Base-by-base conservation (phyloP, 768 basidiomycete genomes). In the Phylloporus rhodoxanthus region DNA sequence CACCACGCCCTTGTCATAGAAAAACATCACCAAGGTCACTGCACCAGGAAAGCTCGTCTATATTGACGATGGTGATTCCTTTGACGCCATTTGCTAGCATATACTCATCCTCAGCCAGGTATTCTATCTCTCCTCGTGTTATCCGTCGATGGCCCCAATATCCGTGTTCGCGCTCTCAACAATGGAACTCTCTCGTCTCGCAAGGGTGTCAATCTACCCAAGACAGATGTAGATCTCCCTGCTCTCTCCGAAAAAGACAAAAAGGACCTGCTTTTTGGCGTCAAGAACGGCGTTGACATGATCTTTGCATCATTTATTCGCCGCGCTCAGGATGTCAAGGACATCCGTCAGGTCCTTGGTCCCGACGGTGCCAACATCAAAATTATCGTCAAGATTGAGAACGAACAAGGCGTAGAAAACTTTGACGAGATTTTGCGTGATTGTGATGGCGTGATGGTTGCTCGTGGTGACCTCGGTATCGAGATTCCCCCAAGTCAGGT, bases 401-500 rank as follows among this genome's bases (percentile, higher is more conserved):
- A 99, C 72, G 91, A 97, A 70, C 96, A 99, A 72, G 96, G 96
- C 69, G 90, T 99, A 40, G 82, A 84, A 60, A 98, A 98, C 80
- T 99, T 99, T 73, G 96, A 98, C 70, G 94, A 98, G 71, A 99
- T 99, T 62, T 70, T 99, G 62, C 84, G 79, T 61, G 96, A 87
- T 68, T 81, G 87, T 26, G 96, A 99, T 67, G 96, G 96, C 75
- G 96, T 99, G 59, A 99, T 99, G 96, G 96, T 99, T 57, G 96
- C 96, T 57, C 91, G 96, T 72, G 96, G 96, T 70, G 96, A 99
- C 68, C 79, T 99, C 44, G 96, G 96, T 69, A 99, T 99, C 63
- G 96, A 99, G 73, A 99, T 99, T 60, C 96, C 96, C n/a, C 92
- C 96, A 38, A 89, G 87, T 62, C 96, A 98, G 66, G 96, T 99